Conservation (phyloP, 2,329 filamentous ascomycete genomes). For the Sporothrix variecibatus region DNA sequence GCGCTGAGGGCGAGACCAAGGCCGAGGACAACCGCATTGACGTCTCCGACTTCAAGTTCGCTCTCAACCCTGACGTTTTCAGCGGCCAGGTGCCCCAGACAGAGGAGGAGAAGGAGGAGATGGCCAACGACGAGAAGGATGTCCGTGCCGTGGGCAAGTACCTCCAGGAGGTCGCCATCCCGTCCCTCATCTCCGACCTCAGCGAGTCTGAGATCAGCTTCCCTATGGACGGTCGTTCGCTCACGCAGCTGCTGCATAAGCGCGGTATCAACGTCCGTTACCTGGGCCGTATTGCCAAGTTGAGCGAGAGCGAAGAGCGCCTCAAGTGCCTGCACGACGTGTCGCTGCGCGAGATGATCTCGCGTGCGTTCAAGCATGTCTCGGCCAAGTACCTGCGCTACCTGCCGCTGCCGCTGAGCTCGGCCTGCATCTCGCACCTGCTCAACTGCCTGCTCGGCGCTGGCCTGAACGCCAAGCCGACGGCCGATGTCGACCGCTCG, state of each 20-base stretch:
- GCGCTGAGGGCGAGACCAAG: conserved; percentile 33
- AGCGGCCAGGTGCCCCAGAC: conserved; percentile 89
- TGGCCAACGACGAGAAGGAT: conserved; percentile 81
- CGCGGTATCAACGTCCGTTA: conserved; percentile 97
- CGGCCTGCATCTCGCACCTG: conserved; percentile 79
- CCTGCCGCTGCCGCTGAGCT: conserved; percentile 76
- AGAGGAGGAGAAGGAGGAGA: conserved; percentile 82
- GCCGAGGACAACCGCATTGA: conserved; percentile 68
- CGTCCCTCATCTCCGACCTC: conserved; percentile 82
- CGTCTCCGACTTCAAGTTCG: conserved; percentile 81
- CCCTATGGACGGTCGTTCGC: conserved; percentile 95
- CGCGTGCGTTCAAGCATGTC: conserved; percentile 94
- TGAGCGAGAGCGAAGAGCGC: conserved; percentile 65
- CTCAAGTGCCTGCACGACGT: conserved; percentile 77
- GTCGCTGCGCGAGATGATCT: conserved; percentile 86
- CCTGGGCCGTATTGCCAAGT: conserved; percentile 77
- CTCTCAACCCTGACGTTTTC: conserved; percentile 93
- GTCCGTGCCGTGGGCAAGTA: conserved; percentile 82
- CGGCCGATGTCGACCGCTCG: conserved; percentile 72
- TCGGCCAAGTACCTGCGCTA: conserved; percentile 76
- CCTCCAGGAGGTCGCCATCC: conserved; percentile 75
- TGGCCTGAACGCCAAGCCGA: conserved; percentile 73
- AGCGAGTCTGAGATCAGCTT: conserved; percentile 93
- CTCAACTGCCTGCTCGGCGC: conserved; percentile 89
- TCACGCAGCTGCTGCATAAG: conserved; percentile 88